A percentile compares a stretch with the other conserved stretches of the same genome.
These are phyloP conservation scores for Phaeophleospora eucalypticola DNA, from an alignment of 2,329 filamentous ascomycete genomes.

Conservation along the genomic window DNA sequence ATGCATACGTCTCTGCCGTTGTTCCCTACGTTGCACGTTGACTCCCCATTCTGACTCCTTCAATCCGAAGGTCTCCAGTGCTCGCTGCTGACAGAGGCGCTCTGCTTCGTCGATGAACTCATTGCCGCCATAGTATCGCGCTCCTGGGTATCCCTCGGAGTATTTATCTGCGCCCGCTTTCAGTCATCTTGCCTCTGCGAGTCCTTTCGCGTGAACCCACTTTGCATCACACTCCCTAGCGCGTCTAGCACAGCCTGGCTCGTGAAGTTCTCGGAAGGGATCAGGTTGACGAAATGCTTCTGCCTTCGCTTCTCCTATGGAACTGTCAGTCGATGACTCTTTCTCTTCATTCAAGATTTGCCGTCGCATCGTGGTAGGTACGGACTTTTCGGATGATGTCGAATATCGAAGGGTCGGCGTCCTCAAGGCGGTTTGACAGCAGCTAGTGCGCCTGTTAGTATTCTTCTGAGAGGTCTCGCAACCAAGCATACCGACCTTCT, in stretches of 20 bases:
- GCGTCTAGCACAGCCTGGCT: constrained; percentile 90
- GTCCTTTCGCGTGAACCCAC: constrained; percentile 47
- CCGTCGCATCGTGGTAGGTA: too few species aligned
- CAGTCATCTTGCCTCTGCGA: neutral
- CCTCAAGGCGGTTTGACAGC: constrained; percentile 70
- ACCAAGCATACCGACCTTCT: constrained; percentile 38
- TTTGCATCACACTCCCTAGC: constrained; percentile 91
- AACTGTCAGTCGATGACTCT: constrained; percentile 10
- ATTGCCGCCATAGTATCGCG: constrained; percentile 98
- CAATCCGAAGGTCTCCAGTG: constrained; percentile 83
- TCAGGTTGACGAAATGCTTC: constrained; percentile 97
- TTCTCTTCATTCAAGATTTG: too few species aligned
- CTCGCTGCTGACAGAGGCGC: constrained; percentile 88
- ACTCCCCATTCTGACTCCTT: constrained; percentile 92
- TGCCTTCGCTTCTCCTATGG: constrained; percentile 86
- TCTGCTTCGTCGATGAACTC: constrained; percentile 97
- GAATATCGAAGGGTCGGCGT: constrained; percentile 82
- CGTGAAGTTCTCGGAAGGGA: constrained; percentile 93
- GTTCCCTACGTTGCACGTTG: constrained; percentile 80
- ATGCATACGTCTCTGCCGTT: neutral
- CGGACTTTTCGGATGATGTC: constrained; percentile 85
- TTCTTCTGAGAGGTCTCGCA: neutral
- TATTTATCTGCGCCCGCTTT: constrained; percentile 66
- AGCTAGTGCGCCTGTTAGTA: constrained; percentile 53
- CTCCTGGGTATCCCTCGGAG: constrained; percentile 96